phyloP scores from a whole-genome alignment of 1,139 yeast genomes.

The Candida sanyaensis region DNA sequence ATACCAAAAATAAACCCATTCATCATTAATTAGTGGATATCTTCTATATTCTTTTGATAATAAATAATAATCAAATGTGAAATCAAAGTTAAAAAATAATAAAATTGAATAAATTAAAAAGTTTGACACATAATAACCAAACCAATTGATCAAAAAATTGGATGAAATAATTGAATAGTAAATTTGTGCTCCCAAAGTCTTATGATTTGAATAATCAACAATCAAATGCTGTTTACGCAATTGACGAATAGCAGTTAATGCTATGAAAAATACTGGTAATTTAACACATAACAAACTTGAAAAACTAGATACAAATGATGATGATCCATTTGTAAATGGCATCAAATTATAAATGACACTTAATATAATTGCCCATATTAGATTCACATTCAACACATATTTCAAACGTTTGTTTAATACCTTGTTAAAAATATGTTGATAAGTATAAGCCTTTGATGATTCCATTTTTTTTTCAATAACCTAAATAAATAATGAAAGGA shows the following conservation, averaged over 20 bases:
- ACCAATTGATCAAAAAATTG: conserved; percentile 35
- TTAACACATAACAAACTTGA: conserved; percentile 25
- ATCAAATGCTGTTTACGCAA: conserved; percentile 52
- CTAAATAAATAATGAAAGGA: conserved; percentile 5
- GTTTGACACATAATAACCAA: conserved; percentile 43
- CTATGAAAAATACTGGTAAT: conserved; percentile 33
- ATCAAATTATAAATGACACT: conserved; percentile 24
- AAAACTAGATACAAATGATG: conserved; percentile 31
- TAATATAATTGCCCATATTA: conserved; percentile 27
- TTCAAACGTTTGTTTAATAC: conserved; percentile 38
- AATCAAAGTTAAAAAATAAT: conserved; percentile 27
- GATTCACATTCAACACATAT: conserved; percentile 34
- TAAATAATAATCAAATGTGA: conserved; percentile 30
- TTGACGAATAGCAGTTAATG: conserved; percentile 41
- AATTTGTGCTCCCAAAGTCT: conserved; percentile 51
- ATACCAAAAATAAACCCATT: conserved; percentile 55
- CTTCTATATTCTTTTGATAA: conserved; percentile 51
- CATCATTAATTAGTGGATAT: conserved; percentile 62
- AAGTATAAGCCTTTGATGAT: conserved; percentile 17
- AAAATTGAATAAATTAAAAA: conserved; percentile 29
- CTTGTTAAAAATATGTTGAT: conserved; percentile 30
- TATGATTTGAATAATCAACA: conserved; percentile 51
- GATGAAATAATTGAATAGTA: conserved; percentile 47
- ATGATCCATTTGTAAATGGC: conserved; percentile 23
- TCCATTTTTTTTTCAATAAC: not conserved